Base-by-base conservation (phyloP, 2,329 filamentous ascomycete genomes). In the Paramyrothecium roridum region DNA sequence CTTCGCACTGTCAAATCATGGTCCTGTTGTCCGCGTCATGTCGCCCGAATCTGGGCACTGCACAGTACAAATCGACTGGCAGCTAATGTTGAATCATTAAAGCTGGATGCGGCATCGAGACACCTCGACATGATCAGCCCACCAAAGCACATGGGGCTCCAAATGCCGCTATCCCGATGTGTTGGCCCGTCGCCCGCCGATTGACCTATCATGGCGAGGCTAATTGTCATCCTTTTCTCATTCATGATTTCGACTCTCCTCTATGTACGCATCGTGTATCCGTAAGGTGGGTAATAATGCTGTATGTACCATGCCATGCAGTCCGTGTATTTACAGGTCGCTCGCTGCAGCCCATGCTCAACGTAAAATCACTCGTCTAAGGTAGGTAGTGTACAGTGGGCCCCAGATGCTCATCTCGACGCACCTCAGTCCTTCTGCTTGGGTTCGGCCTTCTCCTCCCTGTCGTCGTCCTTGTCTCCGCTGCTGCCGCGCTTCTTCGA, bases 391-490 rank as follows among this genome's bases (percentile, higher is more conserved):
- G 26, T 30, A 30, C 26, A 30, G 26, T 50, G 49, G 11, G 22
- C 45, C 8, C 53, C 50, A 8, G 17, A 43, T 30, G 26, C 26
- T 10, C n/a, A n/a, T n/a, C n/a, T n/a, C 26, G 26, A 30, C 26
- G 26, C 26, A 6, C n/a, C 37, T 50, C 47, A 56, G 48, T 65
- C 57, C 22, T 62, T 57, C 52, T 65, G 59, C 56, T 67, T 63
- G n/a, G 67, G 57, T 7, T 67, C 61, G 47, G 66, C 57, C 3
- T 70, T 60, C 10, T 70, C 64, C 7, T 73, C 66, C n/a, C 75
- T 71, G 8, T 71, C 68, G 8, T 71, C 73, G 0, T 75, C 72
- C 2, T 76, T 70, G 3, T 73, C 69, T 2, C 70, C 65, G n/a
- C 73, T 67, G 12, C 64, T 63, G 21, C 66, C 63, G n/a, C n/a